Conservation (phyloP, 768 basidiomycete genomes). For the Roridomyces roridus region DNA sequence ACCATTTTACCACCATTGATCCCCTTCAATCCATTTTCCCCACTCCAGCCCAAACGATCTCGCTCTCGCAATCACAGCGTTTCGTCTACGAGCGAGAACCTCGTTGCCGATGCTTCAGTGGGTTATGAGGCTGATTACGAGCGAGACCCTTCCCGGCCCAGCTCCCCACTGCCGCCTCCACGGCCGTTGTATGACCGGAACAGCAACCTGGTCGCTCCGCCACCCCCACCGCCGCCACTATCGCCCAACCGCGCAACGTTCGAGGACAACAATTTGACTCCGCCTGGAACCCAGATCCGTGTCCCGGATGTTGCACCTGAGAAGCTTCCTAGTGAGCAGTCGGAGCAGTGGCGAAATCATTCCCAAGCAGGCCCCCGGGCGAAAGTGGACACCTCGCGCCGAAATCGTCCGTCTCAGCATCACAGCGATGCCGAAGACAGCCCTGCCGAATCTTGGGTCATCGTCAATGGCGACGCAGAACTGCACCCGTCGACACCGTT, state of each 20-base stretch:
- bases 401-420: constrained; percentile 18
- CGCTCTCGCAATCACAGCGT: constrained; percentile 71
- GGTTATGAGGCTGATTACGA: constrained; percentile 80
- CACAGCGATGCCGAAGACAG: constrained; percentile 24
- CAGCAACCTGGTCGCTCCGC: constrained; percentile 31
- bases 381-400: constrained; percentile 5
- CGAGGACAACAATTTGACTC: constrained; percentile 45
- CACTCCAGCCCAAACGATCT: constrained; percentile 59
- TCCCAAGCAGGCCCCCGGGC: constrained; percentile 6
- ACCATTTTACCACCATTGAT: constrained; percentile 59
- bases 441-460: constrained; percentile 19
- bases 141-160: constrained; percentile 44
- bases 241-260: constrained; percentile 51
- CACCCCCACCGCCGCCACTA: constrained; percentile 50
- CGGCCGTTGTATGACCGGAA: constrained; percentile 37
- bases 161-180: constrained; percentile 41
- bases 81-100: constrained; percentile 71
- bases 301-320: constrained; percentile 57
- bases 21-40: constrained; percentile 40
- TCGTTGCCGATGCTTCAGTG: constrained; percentile 53
- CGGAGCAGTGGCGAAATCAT: constrained; percentile 4
- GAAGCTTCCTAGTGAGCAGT: constrained; percentile 40
- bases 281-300: constrained; percentile 44
- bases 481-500: constrained; percentile 16
- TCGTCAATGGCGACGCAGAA: constrained; percentile 22